Evolutionary conservation across 192 early-diverging fungal genomes (phyloP).

Genomic region (Coemansia sp.): DNA sequence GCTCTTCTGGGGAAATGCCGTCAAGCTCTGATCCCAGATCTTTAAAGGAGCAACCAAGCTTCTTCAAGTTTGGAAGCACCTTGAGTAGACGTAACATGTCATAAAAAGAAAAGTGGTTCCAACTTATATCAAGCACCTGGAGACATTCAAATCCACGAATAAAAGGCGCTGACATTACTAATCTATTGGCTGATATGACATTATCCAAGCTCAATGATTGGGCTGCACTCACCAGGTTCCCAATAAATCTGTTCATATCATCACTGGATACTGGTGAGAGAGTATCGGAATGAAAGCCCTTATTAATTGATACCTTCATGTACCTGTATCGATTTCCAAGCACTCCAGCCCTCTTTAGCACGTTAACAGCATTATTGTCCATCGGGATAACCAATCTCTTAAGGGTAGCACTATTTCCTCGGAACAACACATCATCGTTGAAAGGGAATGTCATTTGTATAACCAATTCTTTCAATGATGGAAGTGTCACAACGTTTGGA

Average conservation of each 20-base stretch:
- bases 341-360: conserved; percentile 54
- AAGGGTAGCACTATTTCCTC: background rate
- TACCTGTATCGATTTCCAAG: conserved; percentile 78
- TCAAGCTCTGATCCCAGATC: background rate
- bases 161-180: background rate
- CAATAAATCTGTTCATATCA: conserved; percentile 66
- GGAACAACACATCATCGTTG: background rate
- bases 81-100: background rate
- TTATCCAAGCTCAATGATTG: background rate
- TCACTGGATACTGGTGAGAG: conserved; percentile 68
- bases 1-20: background rate
- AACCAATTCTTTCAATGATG: background rate
- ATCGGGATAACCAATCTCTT: background rate
- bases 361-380: background rate
- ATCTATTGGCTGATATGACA: too few species aligned
- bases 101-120: background rate
- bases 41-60: background rate
- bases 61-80: background rate
- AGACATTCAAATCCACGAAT: background rate
- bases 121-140: background rate
- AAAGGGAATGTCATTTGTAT: background rate
- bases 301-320: conserved; percentile 82
- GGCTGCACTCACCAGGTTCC: conserved; percentile 43
- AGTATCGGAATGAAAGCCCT: conserved; percentile 85
- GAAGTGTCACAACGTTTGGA: background rate